Conservation (phyloP, 2,329 filamentous ascomycete species). For the Leptographium wingfieldii region DNA sequence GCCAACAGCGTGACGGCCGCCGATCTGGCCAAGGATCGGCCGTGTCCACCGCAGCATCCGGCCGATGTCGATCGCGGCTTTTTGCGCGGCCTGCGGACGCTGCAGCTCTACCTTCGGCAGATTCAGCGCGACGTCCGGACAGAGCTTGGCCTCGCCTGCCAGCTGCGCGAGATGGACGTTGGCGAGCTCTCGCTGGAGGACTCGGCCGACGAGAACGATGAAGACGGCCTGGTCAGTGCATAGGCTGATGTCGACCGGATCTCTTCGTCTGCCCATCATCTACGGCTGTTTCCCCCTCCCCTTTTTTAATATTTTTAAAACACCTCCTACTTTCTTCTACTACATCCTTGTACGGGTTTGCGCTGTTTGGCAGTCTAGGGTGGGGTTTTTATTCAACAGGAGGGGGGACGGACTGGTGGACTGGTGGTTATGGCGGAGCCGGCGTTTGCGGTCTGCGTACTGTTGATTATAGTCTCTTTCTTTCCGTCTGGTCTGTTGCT, state of each 20-base stretch:
- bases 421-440: not conserved
- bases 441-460: not conserved
- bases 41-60: constrained; percentile 72
- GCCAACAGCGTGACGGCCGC: constrained; percentile 92
- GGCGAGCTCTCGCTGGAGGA: not conserved
- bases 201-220: constrained; percentile 9
- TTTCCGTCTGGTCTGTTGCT: not conserved
- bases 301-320: not conserved
- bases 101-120: constrained; percentile 73
- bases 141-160: constrained; percentile 32
- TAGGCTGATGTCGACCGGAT: constrained; percentile 7
- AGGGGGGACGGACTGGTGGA: too few species aligned
- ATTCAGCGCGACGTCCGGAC: constrained; percentile 67
- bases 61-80: constrained; percentile 79
- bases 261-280: not conserved
- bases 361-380: not conserved
- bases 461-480: constrained; percentile 1
- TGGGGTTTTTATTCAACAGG: not conserved
- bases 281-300: not conserved
- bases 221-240: constrained; percentile 21
- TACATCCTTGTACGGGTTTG: not conserved
- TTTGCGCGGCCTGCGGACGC: constrained; percentile 65
- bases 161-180: constrained; percentile 4
- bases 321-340: not conserved
- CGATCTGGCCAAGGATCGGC: constrained; percentile 48